phyloP scores from a whole-genome alignment of 495 filamentous ascomycete genomes.

The Trichoderma virens region DNA sequence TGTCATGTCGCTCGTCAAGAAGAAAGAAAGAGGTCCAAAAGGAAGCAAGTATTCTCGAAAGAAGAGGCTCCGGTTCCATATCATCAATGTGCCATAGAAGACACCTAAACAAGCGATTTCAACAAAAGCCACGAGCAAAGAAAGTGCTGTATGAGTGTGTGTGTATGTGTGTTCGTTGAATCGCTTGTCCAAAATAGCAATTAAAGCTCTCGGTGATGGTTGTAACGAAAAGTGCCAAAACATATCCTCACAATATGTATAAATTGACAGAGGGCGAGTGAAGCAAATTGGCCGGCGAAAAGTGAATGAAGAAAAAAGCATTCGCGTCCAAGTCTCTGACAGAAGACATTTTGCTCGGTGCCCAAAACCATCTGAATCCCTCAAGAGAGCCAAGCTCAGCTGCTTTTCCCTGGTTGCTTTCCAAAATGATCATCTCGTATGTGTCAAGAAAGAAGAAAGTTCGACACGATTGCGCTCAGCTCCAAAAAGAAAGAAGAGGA shows the following conservation, averaged over 20 bases:
- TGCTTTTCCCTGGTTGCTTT: neutral
- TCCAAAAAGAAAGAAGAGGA: neutral
- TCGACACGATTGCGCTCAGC: neutral
- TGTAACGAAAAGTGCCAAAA: neutral
- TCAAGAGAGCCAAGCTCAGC: neutral
- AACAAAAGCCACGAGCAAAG: neutral
- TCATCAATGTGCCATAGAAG: neutral
- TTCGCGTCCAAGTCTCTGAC: slow-evolving; percentile 3
- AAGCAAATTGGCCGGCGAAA: neutral
- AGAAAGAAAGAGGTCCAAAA: neutral
- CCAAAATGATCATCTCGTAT: neutral
- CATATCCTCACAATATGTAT: slow-evolving; percentile 5
- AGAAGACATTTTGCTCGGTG: slow-evolving; percentile 4
- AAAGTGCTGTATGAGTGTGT: neutral
- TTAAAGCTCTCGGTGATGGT: neutral
- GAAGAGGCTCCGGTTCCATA: neutral
- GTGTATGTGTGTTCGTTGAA: neutral
- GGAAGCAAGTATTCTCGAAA: neutral
- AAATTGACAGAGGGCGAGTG: neutral
- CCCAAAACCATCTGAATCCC: neutral
- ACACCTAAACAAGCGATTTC: neutral
- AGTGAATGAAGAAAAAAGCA: neutral
- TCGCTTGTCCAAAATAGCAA: neutral
- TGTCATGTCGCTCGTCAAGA: neutral
- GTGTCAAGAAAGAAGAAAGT: neutral